Evolutionary conservation across 768 basidiomycete species (phyloP).

Genomic region (Leucocoprinus sp.): DNA sequence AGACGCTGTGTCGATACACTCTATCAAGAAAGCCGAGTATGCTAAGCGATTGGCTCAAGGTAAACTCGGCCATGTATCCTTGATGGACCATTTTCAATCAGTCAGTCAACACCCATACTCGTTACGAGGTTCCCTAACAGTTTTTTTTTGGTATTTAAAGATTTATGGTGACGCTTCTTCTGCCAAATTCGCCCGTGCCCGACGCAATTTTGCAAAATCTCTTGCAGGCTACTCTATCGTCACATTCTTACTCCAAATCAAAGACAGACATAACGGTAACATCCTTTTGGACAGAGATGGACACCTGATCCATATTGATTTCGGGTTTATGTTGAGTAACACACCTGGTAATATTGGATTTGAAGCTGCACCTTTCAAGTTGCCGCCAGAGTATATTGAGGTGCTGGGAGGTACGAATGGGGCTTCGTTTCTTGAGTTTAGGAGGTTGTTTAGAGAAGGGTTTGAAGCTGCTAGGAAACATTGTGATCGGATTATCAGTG

Average conservation of each 20-base stretch:
- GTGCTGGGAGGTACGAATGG: constrained; percentile 83
- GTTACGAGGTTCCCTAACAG: neutral
- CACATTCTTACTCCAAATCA: constrained; percentile 95
- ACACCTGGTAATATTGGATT: constrained; percentile 97
- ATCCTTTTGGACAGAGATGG: constrained; percentile 94
- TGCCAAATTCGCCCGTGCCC: constrained; percentile 83
- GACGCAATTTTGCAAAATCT: constrained; percentile 90
- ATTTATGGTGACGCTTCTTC: constrained; percentile 87
- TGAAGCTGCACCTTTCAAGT: constrained; percentile 98
- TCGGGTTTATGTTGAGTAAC: constrained; percentile 96
- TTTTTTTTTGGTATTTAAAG: constrained; percentile 27
- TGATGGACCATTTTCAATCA: constrained; percentile 87
- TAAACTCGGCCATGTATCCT: constrained; percentile 75
- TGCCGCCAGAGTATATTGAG: constrained; percentile 91
- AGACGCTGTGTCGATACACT: constrained; percentile 96
- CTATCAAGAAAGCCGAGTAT: constrained; percentile 98
- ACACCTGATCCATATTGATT: constrained; percentile 94
- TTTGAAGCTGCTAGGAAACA: constrained; percentile 94
- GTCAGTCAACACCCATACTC: constrained; percentile 39
- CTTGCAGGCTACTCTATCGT: constrained; percentile 92
- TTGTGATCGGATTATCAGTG: constrained; percentile 92
- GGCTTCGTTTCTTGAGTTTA: constrained; percentile 76
- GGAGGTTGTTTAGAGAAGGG: constrained; percentile 79
- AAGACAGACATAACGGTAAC: constrained; percentile 98
- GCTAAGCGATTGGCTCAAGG: constrained; percentile 79